Evolutionary conservation across 768 basidiomycete species (phyloP).

Genomic region (Russula sp.): DNA sequence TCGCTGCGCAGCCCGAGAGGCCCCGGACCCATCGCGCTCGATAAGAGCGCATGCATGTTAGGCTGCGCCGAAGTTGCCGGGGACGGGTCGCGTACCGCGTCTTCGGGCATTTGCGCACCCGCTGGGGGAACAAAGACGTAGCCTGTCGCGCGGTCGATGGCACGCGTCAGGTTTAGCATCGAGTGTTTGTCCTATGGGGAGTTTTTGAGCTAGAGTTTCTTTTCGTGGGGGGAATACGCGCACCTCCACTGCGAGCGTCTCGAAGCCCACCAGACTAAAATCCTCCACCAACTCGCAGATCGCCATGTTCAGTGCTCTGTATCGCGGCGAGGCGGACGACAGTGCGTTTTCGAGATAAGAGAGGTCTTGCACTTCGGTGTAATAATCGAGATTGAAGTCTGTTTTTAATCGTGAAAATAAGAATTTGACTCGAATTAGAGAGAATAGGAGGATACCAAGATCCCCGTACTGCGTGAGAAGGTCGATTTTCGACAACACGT

Average conservation of each 20-base stretch:
- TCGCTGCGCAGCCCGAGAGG: constrained; percentile 49
- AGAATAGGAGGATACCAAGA: constrained; percentile 52
- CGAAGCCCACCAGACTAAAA: constrained; percentile 89
- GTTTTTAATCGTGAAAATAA: neutral
- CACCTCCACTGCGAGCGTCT: constrained; percentile 95
- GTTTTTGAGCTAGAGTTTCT: neutral
- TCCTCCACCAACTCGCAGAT: constrained; percentile 94
- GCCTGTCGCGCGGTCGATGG: constrained; percentile 89
- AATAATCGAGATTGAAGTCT: constrained; percentile 98
- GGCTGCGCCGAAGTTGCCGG: constrained; percentile 47
- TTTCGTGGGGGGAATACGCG: neutral
- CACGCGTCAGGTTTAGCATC: constrained; percentile 83
- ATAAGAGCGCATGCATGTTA: constrained; percentile 66
- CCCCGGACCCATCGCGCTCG: constrained; percentile 57
- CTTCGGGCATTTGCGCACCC: constrained; percentile 35
- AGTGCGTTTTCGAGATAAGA: constrained; percentile 81
- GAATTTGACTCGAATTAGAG: no score
- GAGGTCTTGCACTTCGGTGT: constrained; percentile 96
- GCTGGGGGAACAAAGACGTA: constrained; percentile 77
- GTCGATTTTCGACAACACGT: constrained; percentile 95
- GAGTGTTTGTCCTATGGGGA: constrained; percentile 80
- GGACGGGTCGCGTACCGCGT: constrained; percentile 37
- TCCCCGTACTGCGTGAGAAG: constrained; percentile 88
- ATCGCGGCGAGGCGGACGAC: constrained; percentile 62
- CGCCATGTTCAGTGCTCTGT: constrained; percentile 77